Evolutionary conservation across 2,329 filamentous ascomycete species (phyloP).

Genomic region (Epichloe brachyelytri): DNA sequence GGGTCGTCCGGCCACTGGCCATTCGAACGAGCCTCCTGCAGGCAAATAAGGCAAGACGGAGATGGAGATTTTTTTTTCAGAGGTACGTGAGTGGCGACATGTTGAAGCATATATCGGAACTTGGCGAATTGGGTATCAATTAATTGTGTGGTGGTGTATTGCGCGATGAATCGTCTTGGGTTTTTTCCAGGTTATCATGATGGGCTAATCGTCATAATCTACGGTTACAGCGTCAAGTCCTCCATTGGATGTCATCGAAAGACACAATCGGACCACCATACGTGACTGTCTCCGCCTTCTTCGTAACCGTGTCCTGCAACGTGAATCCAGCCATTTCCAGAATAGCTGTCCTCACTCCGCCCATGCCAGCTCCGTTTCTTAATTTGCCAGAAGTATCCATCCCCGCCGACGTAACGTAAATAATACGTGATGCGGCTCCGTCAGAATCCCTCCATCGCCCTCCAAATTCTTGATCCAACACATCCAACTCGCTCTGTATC

Average conservation of each 20-base stretch:
- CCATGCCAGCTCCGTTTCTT: conserved; percentile 25
- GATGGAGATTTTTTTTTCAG: neutral
- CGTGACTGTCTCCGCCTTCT: conserved; percentile 21
- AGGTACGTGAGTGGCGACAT: too few relatives aligned
- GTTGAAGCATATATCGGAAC: neutral
- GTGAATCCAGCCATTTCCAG: conserved; percentile 28
- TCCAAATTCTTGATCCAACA: conserved; percentile 11
- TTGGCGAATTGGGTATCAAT: neutral
- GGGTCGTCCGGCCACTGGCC: conserved; percentile 29
- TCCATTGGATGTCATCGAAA: conserved; percentile 27
- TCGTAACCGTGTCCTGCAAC: conserved; percentile 17
- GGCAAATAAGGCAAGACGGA: neutral
- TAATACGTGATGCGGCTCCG: conserved; percentile 15
- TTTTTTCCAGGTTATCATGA: too few relatives aligned
- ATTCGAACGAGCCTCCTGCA: conserved; percentile 12
- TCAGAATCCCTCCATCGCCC: conserved; percentile 17
- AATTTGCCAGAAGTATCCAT: conserved; percentile 19
- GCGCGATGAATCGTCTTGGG: neutral
- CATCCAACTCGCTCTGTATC: conserved; percentile 16
- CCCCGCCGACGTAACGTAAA: conserved; percentile 26
- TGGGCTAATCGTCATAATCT: too few relatives aligned
- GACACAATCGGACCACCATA: conserved; percentile 25
- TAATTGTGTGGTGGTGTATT: too few relatives aligned
- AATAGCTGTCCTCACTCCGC: conserved; percentile 25
- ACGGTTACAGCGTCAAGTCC: conserved; percentile 8